A percentile compares a stretch with the other conserved stretches of the same genome.
phyloP scores from a whole-genome alignment of 23 red algal genomes.

The Gracilaria caudata region DNA sequence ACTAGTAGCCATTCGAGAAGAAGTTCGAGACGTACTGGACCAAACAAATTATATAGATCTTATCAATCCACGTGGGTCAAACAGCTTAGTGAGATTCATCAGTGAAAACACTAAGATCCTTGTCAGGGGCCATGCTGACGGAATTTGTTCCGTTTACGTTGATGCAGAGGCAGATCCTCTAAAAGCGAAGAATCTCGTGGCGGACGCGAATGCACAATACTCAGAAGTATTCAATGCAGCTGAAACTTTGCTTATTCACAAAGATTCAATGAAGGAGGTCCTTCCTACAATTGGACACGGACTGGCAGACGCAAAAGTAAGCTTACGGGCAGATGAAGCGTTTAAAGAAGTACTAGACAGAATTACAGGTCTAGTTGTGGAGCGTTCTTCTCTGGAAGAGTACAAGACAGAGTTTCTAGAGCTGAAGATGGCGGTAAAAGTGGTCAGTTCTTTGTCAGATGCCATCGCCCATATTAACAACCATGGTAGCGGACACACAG shows the following conservation, averaged over 20 bases:
- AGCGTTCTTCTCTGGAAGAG: constrained; percentile 54
- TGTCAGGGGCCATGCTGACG: constrained; percentile 96
- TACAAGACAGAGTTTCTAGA: constrained; percentile 96
- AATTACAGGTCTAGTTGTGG: constrained; percentile 38
- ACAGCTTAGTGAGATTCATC: constrained; percentile 93
- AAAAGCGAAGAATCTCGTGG: constrained; percentile 77
- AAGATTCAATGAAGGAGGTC: constrained; percentile 31
- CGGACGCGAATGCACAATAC: constrained; percentile 99
- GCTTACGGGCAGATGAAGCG: constrained; percentile 69
- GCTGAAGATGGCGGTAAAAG: constrained; percentile 80
- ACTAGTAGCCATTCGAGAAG: constrained; percentile 85
- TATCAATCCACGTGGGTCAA: constrained; percentile 94
- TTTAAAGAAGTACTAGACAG: constrained; percentile 44
- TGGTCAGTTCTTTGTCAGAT: constrained; percentile 73
- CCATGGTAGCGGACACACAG: constrained; percentile 95
- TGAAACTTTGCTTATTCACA: constrained; percentile 92
- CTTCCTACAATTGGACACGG: constrained; percentile 66
- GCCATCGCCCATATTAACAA: constrained; percentile 92
- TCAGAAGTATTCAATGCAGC: constrained; percentile 95
- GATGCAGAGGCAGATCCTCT: constrained; percentile 76
- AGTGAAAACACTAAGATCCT: constrained; percentile 81
- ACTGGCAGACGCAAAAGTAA: constrained; percentile 66
- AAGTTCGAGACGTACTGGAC: constrained; percentile 83
- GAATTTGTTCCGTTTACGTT: constrained; percentile 91
- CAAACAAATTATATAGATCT: constrained; percentile 91